Evolutionary conservation across 306 rosid species (phyloP).

Genomic region (Trichosanthes truncata): DNA sequence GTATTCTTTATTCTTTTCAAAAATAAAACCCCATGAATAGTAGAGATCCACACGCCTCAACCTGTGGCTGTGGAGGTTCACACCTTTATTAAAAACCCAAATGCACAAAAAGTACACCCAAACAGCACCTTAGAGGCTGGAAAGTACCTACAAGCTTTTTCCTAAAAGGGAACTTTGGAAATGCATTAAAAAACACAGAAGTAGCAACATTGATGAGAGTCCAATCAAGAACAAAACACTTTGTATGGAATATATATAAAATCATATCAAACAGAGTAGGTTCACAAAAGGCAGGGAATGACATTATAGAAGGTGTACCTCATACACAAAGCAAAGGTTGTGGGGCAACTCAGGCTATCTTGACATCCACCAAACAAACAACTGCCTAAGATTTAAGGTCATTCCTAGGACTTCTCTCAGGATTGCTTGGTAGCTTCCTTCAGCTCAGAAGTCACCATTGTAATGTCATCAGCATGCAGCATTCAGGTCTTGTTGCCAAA

Average conservation of each 20-base stretch:
- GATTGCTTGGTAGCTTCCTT: not conserved
- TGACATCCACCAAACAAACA: not conserved
- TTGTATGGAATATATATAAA: not conserved
- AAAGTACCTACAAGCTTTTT: not conserved
- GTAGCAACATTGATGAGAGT: not conserved
- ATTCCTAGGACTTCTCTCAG: not conserved
- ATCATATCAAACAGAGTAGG: not conserved
- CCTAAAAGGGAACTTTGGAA: not conserved
- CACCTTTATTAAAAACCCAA: not conserved
- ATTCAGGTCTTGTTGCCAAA: not conserved
- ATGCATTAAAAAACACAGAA: not conserved
- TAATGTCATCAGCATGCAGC: not conserved
- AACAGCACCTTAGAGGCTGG: not conserved
- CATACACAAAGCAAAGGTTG: not conserved
- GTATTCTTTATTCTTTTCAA: not conserved
- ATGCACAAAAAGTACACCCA: not conserved
- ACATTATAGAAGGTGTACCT: not conserved
- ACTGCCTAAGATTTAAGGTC: slow-evolving; percentile 1
- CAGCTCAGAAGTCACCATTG: not conserved
- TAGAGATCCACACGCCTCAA: not conserved
- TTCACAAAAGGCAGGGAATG: not conserved
- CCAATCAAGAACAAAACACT: slow-evolving; percentile 4
- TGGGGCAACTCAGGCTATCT: not conserved
- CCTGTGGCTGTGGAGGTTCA: not conserved
- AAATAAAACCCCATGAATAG: not conserved